Base-by-base conservation (phyloP, 1,284 basidiomycete species). In the Somion occarium region DNA sequence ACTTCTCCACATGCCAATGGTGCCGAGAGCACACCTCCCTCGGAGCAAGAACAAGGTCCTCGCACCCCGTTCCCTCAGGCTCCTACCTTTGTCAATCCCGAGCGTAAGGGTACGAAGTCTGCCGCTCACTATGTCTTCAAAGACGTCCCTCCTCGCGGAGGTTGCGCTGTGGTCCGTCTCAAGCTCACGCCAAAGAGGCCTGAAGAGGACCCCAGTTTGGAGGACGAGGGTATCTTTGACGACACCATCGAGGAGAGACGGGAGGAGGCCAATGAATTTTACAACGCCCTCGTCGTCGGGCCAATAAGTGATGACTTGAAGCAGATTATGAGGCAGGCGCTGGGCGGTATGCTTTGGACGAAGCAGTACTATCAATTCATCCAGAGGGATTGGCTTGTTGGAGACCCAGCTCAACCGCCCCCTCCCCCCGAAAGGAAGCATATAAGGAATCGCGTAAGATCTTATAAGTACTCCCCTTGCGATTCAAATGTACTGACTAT, bases 311-410 rank as follows among this genome's bases (percentile, higher is more conserved):
- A 97, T 55, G 96, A 99, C 70, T 75, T 98, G 65, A 86, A 85
- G 67, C 94, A 94, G 69, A 91, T 99, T 64, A 97, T 94, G 93
- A 79, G 96, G 53, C 96, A 98, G 69, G 96, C 94, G n/a, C 73
- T 98, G 34, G 86, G 85, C 20, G 96, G 96, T n/a, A 98, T 99
- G 96, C 73, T 99, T 49, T 98, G 96, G 94, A 95, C 91, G 50
- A 99, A 98, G 73, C 96, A 98, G 64, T 93, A 85, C 71, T 99
- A 98, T 73, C 82, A 91, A 67, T 98, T 96, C 70, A 84, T 98
- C 56, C 95, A 98, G 69, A 89, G 91, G 63, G 91, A 97, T 57
- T 99, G 96, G 96, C 79, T 96, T 52, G 82, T 91, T 54, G 96
- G 96, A 46, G 96, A 99, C 70, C 88, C 93, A 5, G 89, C 89